These are phyloP conservation scores for Fusarium mexicanum DNA, from an alignment of 2,329 filamentous ascomycete species.

Conservation along the genomic window DNA sequence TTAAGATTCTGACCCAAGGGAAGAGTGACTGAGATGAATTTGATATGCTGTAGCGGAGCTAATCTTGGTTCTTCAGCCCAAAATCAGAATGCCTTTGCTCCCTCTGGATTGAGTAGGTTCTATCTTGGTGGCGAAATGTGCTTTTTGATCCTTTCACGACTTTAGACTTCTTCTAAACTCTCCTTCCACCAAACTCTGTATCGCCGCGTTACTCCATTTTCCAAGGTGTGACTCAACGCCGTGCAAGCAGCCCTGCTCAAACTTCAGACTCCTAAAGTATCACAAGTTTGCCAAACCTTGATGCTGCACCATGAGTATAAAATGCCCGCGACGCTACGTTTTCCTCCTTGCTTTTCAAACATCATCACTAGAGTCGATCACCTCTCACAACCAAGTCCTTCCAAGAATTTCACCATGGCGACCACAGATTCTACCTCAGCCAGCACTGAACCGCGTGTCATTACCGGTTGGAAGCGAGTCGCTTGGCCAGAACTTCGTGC, in stretches of 20 bases:
- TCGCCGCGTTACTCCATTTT: not conserved
- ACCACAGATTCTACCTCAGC: rapidly evolving
- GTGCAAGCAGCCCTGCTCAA: not conserved
- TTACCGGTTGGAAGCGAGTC: not conserved
- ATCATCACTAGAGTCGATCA: rapidly evolving
- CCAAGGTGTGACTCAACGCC: not conserved
- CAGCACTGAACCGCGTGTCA: rapidly evolving
- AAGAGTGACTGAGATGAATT: not conserved
- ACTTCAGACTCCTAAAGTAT: rapidly evolving
- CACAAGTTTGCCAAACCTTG: not conserved
- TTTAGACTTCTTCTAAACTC: not conserved
- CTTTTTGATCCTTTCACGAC: rapidly evolving
- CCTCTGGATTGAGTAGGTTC: too few relatives aligned
- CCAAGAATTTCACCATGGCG: rapidly evolving
- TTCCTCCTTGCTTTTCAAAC: rapidly evolving
- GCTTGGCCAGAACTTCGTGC: not conserved
- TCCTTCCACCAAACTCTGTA: not conserved
- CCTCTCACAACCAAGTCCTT: rapidly evolving
- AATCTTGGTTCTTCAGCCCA: rapidly evolving
- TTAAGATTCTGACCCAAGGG: rapidly evolving
- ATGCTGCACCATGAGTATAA: not conserved
- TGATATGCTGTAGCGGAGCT: too few relatives aligned
- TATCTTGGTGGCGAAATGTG: rapidly evolving
- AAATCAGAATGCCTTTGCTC: not conserved
- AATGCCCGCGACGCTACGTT: too few relatives aligned